phyloP scores from a whole-genome alignment of 768 basidiomycete genomes.

The Amanita fuliginea region DNA sequence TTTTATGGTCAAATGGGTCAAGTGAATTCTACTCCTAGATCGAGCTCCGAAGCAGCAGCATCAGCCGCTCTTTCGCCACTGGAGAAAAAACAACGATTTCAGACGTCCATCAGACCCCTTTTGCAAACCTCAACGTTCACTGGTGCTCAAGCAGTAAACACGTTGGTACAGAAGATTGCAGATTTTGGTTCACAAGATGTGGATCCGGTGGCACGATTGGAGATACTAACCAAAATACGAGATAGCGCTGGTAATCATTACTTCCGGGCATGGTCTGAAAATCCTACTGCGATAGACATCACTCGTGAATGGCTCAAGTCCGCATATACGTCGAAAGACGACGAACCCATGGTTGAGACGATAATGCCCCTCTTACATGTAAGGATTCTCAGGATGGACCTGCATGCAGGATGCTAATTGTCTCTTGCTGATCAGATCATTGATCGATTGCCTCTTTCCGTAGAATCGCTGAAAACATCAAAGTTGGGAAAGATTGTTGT shows the following conservation, averaged over 20 bases:
- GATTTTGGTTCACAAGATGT: conserved; percentile 56
- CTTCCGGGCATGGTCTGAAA: conserved; percentile 80
- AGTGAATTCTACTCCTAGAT: conserved; percentile 10
- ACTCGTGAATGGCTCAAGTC: conserved; percentile 77
- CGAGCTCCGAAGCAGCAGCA: conserved; percentile 13
- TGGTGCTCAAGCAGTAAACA: conserved; percentile 55
- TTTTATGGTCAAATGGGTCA: conserved; percentile 20
- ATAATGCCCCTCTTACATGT: conserved; percentile 85
- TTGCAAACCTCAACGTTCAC: conserved; percentile 51
- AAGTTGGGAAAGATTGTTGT: conserved; percentile 76
- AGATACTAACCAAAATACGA: conserved; percentile 71
- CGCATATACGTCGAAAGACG: conserved; percentile 45
- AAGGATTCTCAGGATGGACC: conserved; percentile 19
- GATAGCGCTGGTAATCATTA: conserved; percentile 82
- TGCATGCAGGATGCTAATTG: not conserved
- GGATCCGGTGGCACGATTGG: conserved; percentile 51
- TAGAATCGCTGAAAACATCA: conserved; percentile 56
- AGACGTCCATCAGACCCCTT: conserved; percentile 39
- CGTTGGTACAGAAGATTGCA: conserved; percentile 46
- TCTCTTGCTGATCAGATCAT: conserved; percentile 44
- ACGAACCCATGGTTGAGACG: conserved; percentile 50
- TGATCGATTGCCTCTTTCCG: conserved; percentile 68
- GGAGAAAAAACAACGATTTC: conserved; percentile 45
- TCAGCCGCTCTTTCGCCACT: conserved; percentile 28
- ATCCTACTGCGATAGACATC: conserved; percentile 61